Conservation (phyloP, 2,329 filamentous ascomycete species). For the Monosporascus cannonballus region DNA sequence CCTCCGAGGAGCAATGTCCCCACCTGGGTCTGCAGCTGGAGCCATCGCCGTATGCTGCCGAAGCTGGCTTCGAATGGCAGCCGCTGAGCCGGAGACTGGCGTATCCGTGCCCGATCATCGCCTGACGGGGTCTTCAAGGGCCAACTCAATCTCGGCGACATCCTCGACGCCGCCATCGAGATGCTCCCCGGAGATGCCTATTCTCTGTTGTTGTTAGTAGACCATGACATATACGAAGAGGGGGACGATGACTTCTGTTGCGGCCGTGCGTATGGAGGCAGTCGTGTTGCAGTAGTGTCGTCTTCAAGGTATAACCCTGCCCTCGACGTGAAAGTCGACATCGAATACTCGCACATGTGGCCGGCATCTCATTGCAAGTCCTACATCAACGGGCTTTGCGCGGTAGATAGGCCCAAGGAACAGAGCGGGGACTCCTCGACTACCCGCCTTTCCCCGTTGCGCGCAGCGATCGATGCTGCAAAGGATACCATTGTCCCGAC, state of each 20-base stretch:
- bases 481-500: conserved; percentile 11
- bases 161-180: conserved; percentile 50
- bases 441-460: conserved; percentile 15
- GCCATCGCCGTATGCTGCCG: not conserved
- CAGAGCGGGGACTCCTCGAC: not conserved
- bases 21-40: not conserved
- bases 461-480: conserved; percentile 27
- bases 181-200: conserved; percentile 54
- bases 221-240: conserved; percentile 60
- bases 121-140: conserved; percentile 39
- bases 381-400: conserved; percentile 39
- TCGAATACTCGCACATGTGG: conserved; percentile 52
- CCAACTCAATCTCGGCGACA: conserved; percentile 55
- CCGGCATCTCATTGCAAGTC: conserved; percentile 54
- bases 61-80: not conserved
- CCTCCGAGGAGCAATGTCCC: not conserved
- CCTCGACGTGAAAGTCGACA: conserved; percentile 32
- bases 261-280: conserved; percentile 59
- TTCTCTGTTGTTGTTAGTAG: conserved; percentile 47
- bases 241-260: conserved; percentile 63
- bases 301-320: conserved; percentile 55
- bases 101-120: conserved; percentile 44
- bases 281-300: conserved; percentile 55
- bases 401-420: not conserved
- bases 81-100: conserved; percentile 7